Evolutionary conservation across 164 flowering plant species (phyloP).

Genomic region (Aristolochia californica): DNA sequence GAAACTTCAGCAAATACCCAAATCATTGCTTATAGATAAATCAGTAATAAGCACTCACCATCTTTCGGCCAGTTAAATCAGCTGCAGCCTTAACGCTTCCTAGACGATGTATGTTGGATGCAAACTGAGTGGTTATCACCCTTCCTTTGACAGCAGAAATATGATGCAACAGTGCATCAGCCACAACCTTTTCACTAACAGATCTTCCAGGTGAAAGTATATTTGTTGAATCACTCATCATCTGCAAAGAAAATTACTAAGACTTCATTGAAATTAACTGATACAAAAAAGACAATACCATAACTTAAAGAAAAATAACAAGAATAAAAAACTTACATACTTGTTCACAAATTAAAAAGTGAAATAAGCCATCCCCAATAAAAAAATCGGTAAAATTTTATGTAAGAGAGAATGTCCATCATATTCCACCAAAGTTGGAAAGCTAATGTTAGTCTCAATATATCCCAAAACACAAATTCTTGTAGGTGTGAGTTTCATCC

Average conservation of each 20-base stretch:
- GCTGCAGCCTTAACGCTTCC: conserved; percentile 99
- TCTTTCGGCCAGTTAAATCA: conserved; percentile 84
- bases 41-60: conserved; percentile 61
- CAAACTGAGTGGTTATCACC: conserved; percentile 94
- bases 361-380: too few species aligned
- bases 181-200: conserved; percentile 70
- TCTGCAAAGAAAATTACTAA: conserved; percentile 34
- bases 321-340: background rate
- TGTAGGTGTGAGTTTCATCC: too few species aligned
- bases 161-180: conserved; percentile 62
- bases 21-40: background rate
- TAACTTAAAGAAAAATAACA: background rate
- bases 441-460: background rate
- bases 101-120: conserved; percentile 94
- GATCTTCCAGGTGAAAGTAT: conserved; percentile 96
- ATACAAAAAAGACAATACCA: background rate
- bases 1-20: background rate
- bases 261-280: too few species aligned
- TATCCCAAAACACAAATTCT: background rate
- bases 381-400: too few species aligned
- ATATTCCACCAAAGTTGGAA: too few species aligned
- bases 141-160: conserved; percentile 85
- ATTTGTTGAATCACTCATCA: conserved; percentile 99
- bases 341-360: too few species aligned
- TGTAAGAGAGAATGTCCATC: too few species aligned